phyloP scores from a whole-genome alignment of 371 early-diverging fungal species.

The Massospora cicadina region DNA sequence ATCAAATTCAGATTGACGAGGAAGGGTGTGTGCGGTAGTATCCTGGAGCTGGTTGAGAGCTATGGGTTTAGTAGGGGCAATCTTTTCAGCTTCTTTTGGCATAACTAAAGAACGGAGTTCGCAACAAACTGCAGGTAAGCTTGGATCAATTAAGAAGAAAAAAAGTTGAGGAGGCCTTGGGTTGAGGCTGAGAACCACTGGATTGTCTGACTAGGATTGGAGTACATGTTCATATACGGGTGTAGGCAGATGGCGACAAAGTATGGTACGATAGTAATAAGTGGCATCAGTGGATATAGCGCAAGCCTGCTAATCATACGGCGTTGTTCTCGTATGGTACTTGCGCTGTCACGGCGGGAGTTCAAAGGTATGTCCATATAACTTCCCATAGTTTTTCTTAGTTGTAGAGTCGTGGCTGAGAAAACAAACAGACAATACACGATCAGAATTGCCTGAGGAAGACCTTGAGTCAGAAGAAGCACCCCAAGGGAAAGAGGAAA shows the following conservation, averaged over 20 bases:
- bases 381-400: neutral
- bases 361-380: neutral
- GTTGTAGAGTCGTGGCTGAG: neutral
- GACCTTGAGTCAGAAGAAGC: neutral
- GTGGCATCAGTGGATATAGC: conserved; percentile 6
- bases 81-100: neutral
- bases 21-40: neutral
- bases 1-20: neutral
- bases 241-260: neutral
- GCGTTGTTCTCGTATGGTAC: neutral
- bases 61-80: neutral
- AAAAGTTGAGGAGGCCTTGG: conserved; percentile 9
- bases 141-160: conserved; percentile 10
- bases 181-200: conserved; percentile 1
- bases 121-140: neutral
- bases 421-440: neutral
- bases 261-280: conserved; percentile 6
- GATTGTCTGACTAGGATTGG: neutral
- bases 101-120: neutral
- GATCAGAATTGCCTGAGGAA: neutral
- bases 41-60: neutral
- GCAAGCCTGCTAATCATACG: conserved; percentile 3
- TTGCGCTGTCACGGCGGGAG: neutral
- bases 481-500: neutral
- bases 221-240: neutral